Conservation (phyloP, 2,329 filamentous ascomycete genomes). For the Penicillium capsulatum region DNA sequence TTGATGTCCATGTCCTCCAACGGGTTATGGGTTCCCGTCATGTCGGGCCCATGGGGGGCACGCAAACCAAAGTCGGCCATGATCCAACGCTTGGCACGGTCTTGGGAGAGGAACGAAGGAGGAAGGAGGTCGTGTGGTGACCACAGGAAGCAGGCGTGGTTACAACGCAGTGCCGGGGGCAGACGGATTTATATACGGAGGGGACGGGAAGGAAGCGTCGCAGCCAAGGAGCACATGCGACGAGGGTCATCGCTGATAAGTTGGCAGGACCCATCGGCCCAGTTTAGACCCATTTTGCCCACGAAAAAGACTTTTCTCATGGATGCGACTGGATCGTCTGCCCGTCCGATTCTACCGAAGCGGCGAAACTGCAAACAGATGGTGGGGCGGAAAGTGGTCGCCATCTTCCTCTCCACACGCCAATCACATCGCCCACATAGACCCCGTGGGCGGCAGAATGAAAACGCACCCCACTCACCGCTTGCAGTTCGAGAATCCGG, state of each 20-base stretch:
- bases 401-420: neutral
- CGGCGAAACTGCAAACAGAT: no score
- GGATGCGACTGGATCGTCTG: slow-evolving; percentile 7
- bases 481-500: slow-evolving; percentile 3
- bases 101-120: slow-evolving; percentile 4
- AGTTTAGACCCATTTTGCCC: neutral
- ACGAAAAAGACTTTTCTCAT: slow-evolving; percentile 1
- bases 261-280: slow-evolving; percentile 14
- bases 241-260: slow-evolving; percentile 12
- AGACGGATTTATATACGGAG: slow-evolving; percentile 8
- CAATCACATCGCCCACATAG: no score
- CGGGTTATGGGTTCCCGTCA: slow-evolving; percentile 43
- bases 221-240: slow-evolving; percentile 6
- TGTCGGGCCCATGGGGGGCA: slow-evolving; percentile 48
- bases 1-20: slow-evolving; percentile 52
- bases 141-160: slow-evolving; percentile 8
- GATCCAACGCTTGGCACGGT: slow-evolving; percentile 6
- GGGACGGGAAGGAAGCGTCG: neutral
- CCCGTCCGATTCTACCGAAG: no score
- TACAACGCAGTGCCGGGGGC: slow-evolving; percentile 3
- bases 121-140: slow-evolving; percentile 3
- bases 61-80: slow-evolving; percentile 41
- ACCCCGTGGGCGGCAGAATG: slow-evolving; percentile 33
- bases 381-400: slow-evolving; percentile 10
- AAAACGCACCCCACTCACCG: slow-evolving; percentile 6